Percentiles rank a stretch among this genome's conserved stretches.
phyloP scores from a whole-genome alignment of 2,329 filamentous ascomycete genomes.

The Fusarium sp. region DNA sequence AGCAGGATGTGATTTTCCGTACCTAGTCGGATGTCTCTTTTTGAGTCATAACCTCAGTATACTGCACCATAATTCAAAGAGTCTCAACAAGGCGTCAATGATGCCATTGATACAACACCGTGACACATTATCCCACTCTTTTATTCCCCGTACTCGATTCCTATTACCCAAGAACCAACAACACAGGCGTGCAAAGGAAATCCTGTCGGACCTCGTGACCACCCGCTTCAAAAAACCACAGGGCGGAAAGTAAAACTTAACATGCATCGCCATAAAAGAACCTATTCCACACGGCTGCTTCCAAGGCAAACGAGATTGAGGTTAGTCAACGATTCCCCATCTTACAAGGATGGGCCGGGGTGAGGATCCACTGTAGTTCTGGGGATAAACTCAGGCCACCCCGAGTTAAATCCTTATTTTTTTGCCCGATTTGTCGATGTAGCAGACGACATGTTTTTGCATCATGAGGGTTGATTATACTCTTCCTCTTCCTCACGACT shows the following conservation, averaged over 20 bases:
- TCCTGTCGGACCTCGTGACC: constrained; percentile 27
- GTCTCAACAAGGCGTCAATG: background rate
- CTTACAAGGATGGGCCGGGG: constrained; percentile 16
- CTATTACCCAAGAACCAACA: constrained; percentile 24
- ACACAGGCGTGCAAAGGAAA: constrained; percentile 11
- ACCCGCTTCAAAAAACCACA: constrained; percentile 31
- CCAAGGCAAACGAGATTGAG: constrained; percentile 44
- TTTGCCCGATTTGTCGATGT: constrained; percentile 24
- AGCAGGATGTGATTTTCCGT: constrained; percentile 5
- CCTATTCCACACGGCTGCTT: constrained; percentile 35
- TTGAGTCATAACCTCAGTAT: background rate
- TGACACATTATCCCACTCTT: constrained; percentile 8
- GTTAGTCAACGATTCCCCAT: constrained; percentile 40
- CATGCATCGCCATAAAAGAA: constrained; percentile 29
- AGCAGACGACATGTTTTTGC: constrained; percentile 17
- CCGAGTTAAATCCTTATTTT: constrained; percentile 26
- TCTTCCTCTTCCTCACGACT: constrained; percentile 8
- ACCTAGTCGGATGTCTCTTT: background rate
- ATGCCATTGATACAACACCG: constrained; percentile 21
- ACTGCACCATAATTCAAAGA: background rate
- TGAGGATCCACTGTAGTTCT: constrained; percentile 18
- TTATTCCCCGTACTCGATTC: background rate
- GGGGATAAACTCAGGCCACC: constrained; percentile 41
- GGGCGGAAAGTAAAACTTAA: constrained; percentile 29
- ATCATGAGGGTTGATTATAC: constrained; percentile 13